A percentile compares a stretch with the other conserved stretches of the same genome.
phyloP scores from a whole-genome alignment of 2,329 filamentous ascomycete species.

The Arthrobotrys iridis region DNA sequence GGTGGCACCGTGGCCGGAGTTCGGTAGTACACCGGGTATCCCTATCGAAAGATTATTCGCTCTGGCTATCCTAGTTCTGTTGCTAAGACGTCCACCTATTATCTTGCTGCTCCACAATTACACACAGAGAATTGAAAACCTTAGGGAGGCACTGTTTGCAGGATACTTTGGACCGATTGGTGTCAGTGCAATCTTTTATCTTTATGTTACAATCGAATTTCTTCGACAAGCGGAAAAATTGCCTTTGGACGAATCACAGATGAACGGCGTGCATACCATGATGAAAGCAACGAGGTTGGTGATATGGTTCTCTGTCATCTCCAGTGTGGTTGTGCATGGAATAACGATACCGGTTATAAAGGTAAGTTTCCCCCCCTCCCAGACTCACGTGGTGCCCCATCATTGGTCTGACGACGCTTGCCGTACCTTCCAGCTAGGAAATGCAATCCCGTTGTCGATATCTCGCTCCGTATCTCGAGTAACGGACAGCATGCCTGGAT shows the following conservation, averaged over 20 bases:
- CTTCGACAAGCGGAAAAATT: conserved; percentile 64
- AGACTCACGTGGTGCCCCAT: not conserved
- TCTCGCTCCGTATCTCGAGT: conserved; percentile 45
- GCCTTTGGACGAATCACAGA: conserved; percentile 17
- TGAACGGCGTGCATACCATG: conserved; percentile 22
- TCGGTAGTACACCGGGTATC: conserved; percentile 71
- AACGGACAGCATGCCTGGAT: conserved; percentile 39
- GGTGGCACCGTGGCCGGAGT: conserved; percentile 80
- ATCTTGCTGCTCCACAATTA: conserved; percentile 77
- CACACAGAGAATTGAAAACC: conserved; percentile 80
- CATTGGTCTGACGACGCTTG: not conserved
- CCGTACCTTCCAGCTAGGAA: conserved; percentile 28
- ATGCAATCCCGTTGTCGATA: conserved; percentile 33
- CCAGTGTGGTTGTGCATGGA: conserved; percentile 54
- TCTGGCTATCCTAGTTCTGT: conserved; percentile 78
- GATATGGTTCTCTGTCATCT: conserved; percentile 53
- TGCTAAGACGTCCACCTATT: conserved; percentile 80
- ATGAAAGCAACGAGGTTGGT: conserved; percentile 28
- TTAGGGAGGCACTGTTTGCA: conserved; percentile 81
- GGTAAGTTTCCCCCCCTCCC: conserved; percentile 4
- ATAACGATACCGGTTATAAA: conserved; percentile 55
- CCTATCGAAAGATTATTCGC: conserved; percentile 77
- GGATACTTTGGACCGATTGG: conserved; percentile 95
- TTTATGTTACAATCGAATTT: conserved; percentile 83
- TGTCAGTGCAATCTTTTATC: conserved; percentile 88